Base-by-base conservation (phyloP, 371 early-diverging fungal species). In the Batrachochytrium dendrobatidis region DNA sequence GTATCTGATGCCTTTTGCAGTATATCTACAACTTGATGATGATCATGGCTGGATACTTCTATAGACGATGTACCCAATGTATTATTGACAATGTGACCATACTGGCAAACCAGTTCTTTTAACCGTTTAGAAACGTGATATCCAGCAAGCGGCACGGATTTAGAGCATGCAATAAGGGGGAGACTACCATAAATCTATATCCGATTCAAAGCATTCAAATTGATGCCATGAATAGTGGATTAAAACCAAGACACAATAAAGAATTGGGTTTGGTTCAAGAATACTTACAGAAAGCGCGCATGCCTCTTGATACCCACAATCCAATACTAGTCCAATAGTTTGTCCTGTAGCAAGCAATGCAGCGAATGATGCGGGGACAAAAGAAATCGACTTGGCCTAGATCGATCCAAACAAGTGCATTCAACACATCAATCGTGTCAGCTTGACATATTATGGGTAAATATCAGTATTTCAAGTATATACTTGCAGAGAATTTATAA, bases 381-480 rank as follows among this genome's bases (percentile, higher is more conserved):
- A 91, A 2, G 88, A 85, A 43, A 95, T 72, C 3, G 90, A 84
- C 0, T 92, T 91, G 0, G 83, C 83, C 86, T 86, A 22, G 39
- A n/a, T n/a, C n/a, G n/a, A n/a, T n/a, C n/a, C n/a, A n/a, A n/a
- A n/a, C n/a, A n/a, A n/a, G n/a, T n/a, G n/a, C n/a, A n/a, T 3
- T 3, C 6, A 12, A 3, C 24, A 26, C 3, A 45, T 20, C 46
- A n/a, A n/a, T n/a, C n/a, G n/a, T n/a, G 12, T 12, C 46, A 45
- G 46, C 5, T 3, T 26, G 3, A 45, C 6, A 45, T 20, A 24
- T 51, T 17, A 10, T 5, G 3, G n/a, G 51, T 3, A 24, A 3
- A 32, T 6, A 51, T 3, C n/a, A 18, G 49, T 8, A 8, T 48
- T 39, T 39, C 20, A 39, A 24, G 49, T 18, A 24, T 48, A 8